Conservation (phyloP, 2,329 filamentous ascomycete genomes). For the Dactylonectria macrodidyma region DNA sequence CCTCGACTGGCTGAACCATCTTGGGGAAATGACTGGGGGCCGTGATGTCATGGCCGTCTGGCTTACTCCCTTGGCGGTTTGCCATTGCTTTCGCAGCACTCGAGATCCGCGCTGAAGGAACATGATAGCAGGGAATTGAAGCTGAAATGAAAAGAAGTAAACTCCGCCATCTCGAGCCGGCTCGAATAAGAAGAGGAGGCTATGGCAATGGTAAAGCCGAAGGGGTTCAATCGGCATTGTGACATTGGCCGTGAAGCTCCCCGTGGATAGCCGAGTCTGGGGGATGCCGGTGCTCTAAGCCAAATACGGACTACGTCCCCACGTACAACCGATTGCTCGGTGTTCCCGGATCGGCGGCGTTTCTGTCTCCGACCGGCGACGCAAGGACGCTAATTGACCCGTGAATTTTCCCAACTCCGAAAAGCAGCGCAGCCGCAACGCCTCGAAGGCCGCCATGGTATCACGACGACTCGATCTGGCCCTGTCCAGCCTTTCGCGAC, state of each 20-base stretch:
- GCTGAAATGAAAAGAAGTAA: slow-evolving; percentile 38
- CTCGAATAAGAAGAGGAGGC: slow-evolving; percentile 42
- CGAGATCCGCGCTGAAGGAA: slow-evolving; percentile 68
- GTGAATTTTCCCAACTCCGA: slow-evolving; percentile 41
- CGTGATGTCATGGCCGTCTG: slow-evolving; percentile 51
- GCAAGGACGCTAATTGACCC: slow-evolving; percentile 17
- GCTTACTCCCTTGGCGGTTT: slow-evolving; percentile 58
- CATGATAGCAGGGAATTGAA: slow-evolving; percentile 57
- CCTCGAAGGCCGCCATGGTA: slow-evolving; percentile 45
- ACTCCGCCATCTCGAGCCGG: slow-evolving; percentile 29
- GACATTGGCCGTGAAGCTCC: slow-evolving; percentile 45
- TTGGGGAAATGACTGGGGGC: slow-evolving; percentile 50
- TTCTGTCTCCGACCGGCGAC: slow-evolving; percentile 32
- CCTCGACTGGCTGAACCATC: slow-evolving; percentile 67
- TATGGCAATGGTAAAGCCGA: slow-evolving; percentile 40
- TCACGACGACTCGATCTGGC: slow-evolving; percentile 52
- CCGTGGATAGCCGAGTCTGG: slow-evolving; percentile 59
- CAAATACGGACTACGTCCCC: slow-evolving; percentile 40
- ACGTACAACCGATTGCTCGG: slow-evolving; percentile 39
- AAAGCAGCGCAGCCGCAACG: slow-evolving; percentile 25
- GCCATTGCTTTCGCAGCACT: slow-evolving; percentile 66
- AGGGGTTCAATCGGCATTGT: slow-evolving; percentile 56
- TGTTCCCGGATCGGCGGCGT: slow-evolving; percentile 32
- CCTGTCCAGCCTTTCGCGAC: slow-evolving; percentile 49
- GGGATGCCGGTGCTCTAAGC: slow-evolving; percentile 45